Conservation (phyloP, 2,329 filamentous ascomycete genomes). For the Phaeosphaeriaceae sp. region DNA sequence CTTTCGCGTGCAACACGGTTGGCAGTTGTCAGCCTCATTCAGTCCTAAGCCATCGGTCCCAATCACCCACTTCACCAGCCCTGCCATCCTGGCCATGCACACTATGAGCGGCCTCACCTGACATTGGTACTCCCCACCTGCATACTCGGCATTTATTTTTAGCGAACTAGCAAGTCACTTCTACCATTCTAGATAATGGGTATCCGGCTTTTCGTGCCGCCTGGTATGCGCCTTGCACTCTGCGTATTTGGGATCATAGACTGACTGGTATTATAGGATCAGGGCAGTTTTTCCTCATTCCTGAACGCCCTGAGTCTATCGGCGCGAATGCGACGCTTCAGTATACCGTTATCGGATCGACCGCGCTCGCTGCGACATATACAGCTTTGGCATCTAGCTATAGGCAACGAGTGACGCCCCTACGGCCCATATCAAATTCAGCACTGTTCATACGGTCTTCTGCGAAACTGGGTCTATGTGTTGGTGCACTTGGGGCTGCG, state of each 20-base stretch:
- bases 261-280: slow-evolving; percentile 27
- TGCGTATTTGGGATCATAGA: not conserved
- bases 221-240: slow-evolving; percentile 21
- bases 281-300: slow-evolving; percentile 33
- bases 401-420: slow-evolving; percentile 16
- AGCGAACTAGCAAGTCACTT: too few species aligned
- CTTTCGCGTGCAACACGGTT: slow-evolving; percentile 2
- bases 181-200: slow-evolving; percentile 21
- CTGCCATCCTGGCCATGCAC: too few species aligned
- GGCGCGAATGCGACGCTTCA: slow-evolving; percentile 38
- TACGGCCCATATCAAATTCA: slow-evolving; percentile 12
- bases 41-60: slow-evolving; percentile 14
- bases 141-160: too few species aligned
- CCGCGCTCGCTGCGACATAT: slow-evolving; percentile 32
- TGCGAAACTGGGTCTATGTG: slow-evolving; percentile 28
- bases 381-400: slow-evolving; percentile 28
- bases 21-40: slow-evolving; percentile 17
- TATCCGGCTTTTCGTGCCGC: slow-evolving; percentile 34
- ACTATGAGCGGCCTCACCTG: slow-evolving; percentile 19
- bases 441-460: slow-evolving; percentile 33
- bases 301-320: slow-evolving; percentile 33
- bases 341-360: slow-evolving; percentile 32
- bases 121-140: too few species aligned
- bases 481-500: slow-evolving; percentile 25
- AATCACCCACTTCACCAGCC: slow-evolving; percentile 9